Conservation (phyloP, 805 yeast genomes). For the Barnettozyma siamensis region DNA sequence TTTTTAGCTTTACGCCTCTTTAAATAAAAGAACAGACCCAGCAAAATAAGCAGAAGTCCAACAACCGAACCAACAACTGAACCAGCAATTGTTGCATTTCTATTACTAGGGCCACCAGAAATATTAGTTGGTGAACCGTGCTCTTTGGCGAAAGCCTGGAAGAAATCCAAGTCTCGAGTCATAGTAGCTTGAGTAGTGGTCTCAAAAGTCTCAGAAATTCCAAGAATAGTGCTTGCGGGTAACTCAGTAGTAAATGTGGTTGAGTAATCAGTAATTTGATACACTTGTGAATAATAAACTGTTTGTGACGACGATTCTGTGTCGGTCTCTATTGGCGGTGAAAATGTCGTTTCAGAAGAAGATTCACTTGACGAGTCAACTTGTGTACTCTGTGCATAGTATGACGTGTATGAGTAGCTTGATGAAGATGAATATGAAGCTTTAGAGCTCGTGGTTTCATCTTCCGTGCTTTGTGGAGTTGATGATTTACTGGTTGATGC, state of each 20-base stretch:
- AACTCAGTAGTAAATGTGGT: constrained; percentile 19
- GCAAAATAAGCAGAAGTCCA: constrained; percentile 14
- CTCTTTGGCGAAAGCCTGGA: constrained; percentile 10
- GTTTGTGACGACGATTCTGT: constrained; percentile 12
- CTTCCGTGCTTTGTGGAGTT: not conserved
- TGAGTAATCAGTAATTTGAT: constrained; percentile 14
- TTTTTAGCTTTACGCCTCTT: constrained; percentile 5
- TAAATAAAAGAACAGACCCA: constrained; percentile 14
- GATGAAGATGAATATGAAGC: not conserved
- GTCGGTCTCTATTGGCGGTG: constrained; percentile 1
- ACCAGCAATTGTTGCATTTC: constrained; percentile 20
- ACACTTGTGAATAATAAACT: constrained; percentile 16
- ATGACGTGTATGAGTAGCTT: not conserved
- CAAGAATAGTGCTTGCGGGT: constrained; percentile 13
- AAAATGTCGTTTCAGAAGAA: not conserved
- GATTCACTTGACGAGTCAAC: constrained; percentile 3
- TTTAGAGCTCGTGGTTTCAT: not conserved
- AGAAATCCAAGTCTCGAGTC: constrained; percentile 19
- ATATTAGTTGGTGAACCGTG: constrained; percentile 1
- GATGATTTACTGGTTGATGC: no score
- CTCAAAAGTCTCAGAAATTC: constrained; percentile 1
- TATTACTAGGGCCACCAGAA: no score
- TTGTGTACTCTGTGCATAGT: not conserved
- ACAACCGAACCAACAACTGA: constrained; percentile 24
- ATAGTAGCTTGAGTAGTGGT: constrained; percentile 5